A percentile compares a stretch with the other conserved stretches of the same genome.
Evolutionary conservation across 2,329 filamentous ascomycete genomes (phyloP).

Genomic region (Pestalotiopsis sp.): DNA sequence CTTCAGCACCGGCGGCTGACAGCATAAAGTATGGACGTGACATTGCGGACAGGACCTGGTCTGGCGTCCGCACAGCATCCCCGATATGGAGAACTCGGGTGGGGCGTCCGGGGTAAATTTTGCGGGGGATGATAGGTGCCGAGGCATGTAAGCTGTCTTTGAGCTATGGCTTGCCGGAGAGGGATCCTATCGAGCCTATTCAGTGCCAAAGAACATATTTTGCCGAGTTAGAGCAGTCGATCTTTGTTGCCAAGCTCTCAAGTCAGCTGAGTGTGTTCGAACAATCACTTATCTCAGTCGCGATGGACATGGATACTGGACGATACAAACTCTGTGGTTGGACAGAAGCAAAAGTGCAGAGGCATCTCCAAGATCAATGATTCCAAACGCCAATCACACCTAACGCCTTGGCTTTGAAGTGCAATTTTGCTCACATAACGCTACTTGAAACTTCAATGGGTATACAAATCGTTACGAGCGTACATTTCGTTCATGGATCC

Average conservation of each 20-base stretch:
- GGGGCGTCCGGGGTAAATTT: slow-evolving; percentile 22
- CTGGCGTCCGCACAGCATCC: slow-evolving; percentile 5
- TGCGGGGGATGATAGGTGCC: slow-evolving; percentile 22
- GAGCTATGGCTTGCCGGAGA: not conserved
- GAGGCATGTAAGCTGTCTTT: slow-evolving; percentile 21
- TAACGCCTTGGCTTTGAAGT: not conserved
- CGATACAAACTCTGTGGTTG: not conserved
- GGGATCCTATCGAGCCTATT: not conserved
- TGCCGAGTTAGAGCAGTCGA: not conserved
- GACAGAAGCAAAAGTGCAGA: not conserved
- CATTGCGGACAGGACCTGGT: not conserved
- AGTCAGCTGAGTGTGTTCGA: not conserved
- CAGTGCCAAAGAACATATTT: not conserved
- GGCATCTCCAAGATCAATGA: not conserved
- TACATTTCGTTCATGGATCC: slow-evolving; percentile 4
- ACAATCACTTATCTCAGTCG: not conserved
- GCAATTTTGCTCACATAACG: not conserved
- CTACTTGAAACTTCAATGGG: not conserved
- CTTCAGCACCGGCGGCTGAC: not conserved
- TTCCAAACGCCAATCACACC: not conserved
- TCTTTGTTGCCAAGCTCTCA: not conserved
- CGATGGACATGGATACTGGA: not conserved
- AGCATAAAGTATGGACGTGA: not conserved
- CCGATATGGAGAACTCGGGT: slow-evolving; percentile 13
- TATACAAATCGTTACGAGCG: not conserved